phyloP scores from a whole-genome alignment of 306 rosid species.

The Vigna mungo region DNA sequence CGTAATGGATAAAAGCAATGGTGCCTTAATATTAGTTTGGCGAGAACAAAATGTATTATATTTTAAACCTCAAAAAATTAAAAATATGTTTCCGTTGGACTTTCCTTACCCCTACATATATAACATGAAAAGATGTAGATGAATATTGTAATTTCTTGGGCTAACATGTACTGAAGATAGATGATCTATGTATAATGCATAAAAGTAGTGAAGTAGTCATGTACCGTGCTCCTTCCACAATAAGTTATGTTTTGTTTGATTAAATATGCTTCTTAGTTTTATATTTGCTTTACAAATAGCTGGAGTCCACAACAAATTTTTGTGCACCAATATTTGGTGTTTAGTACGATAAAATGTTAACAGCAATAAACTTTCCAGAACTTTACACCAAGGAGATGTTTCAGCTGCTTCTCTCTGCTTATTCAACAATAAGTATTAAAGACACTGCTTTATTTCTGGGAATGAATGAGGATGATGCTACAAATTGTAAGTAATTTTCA shows the following conservation, averaged over 20 bases:
- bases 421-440: conserved; percentile 83
- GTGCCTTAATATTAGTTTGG: neutral
- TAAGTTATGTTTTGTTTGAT: conserved; percentile 20
- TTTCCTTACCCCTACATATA: neutral
- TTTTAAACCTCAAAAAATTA: conserved; percentile 21
- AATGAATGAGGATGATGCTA: conserved; percentile 76
- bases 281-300: conserved; percentile 13
- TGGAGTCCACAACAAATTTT: no score
- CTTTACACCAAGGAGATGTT: conserved; percentile 87
- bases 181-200: neutral
- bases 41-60: conserved; percentile 16
- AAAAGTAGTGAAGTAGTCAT: neutral
- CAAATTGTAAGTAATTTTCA: conserved; percentile 64
- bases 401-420: conserved; percentile 85
- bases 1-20: neutral
- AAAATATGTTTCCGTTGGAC: neutral
- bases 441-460: conserved; percentile 85
- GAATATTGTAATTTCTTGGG: conserved; percentile 12
- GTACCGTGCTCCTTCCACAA: neutral
- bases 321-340: neutral
- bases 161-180: neutral
- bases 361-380: conserved; percentile 56
- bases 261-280: conserved; percentile 13
- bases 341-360: conserved; percentile 4
- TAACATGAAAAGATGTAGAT: neutral